These are phyloP conservation scores for Penicillium tannophilum DNA, from an alignment of 495 filamentous ascomycete genomes.

Conservation along the genomic window DNA sequence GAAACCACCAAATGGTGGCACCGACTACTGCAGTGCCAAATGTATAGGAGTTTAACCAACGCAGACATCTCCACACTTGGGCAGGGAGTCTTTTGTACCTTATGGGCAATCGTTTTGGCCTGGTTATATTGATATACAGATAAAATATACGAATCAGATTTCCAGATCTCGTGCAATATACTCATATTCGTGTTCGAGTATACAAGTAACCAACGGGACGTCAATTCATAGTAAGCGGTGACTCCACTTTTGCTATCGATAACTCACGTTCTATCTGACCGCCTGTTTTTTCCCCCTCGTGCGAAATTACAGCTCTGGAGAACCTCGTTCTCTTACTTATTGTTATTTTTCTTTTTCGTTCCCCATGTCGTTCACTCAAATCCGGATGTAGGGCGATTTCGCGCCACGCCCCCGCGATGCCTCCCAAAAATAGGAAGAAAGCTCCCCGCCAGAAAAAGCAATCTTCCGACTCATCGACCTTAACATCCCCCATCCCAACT, in stretches of 20 bases:
- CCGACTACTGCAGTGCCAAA: conserved; percentile 17
- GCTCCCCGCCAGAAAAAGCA: conserved; percentile 36
- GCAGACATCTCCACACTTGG: conserved; percentile 18
- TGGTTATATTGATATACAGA: no score
- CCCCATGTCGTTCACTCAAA: conserved; percentile 23
- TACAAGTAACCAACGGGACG: not conserved
- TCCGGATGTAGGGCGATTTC: conserved; percentile 36
- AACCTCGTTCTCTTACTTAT: not conserved
- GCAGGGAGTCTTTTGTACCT: conserved; percentile 8
- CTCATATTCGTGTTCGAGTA: no score
- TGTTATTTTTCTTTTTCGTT: conserved; percentile 8
- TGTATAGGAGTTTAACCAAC: conserved; percentile 6
- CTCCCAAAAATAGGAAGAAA: conserved; percentile 52
- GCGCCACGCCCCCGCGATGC: conserved; percentile 49
- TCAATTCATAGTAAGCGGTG: not conserved
- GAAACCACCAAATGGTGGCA: conserved; percentile 4
- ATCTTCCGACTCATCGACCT: conserved; percentile 30
- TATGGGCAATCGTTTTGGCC: not conserved
- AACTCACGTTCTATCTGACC: not conserved
- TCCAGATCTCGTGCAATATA: no score
- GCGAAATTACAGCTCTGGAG: not conserved
- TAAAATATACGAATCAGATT: no score
- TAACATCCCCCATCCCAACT: conserved; percentile 33
- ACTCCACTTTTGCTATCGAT: not conserved
- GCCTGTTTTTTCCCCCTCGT: conserved; percentile 4